Evolutionary conservation across 2,329 filamentous ascomycete species (phyloP).

Genomic region (Diaporthe nobilis): DNA sequence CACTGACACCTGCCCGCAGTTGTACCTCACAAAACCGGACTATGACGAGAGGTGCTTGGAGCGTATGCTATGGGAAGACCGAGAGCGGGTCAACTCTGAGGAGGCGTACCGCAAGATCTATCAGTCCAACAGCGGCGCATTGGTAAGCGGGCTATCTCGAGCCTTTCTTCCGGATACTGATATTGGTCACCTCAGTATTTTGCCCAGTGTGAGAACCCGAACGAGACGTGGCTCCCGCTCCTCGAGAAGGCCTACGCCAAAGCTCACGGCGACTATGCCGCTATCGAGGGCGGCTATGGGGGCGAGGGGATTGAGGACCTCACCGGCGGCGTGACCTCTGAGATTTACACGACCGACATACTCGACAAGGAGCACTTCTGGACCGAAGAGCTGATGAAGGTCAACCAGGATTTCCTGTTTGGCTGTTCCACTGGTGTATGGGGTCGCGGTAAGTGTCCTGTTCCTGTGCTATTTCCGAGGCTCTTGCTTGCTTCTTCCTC

Average conservation of each 20-base stretch:
- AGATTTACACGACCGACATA: constrained; percentile 78
- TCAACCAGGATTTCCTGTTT: constrained; percentile 85
- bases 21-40: constrained; percentile 69
- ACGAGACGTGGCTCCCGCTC: constrained; percentile 81
- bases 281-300: constrained; percentile 78
- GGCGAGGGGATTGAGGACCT: constrained; percentile 66
- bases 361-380: constrained; percentile 87
- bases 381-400: constrained; percentile 83
- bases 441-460: constrained; percentile 55
- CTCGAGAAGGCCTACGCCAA: constrained; percentile 83
- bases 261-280: constrained; percentile 79
- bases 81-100: constrained; percentile 65
- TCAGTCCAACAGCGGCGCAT: constrained; percentile 76
- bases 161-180: not conserved
- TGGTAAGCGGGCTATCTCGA: constrained; percentile 50
- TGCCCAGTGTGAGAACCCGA: constrained; percentile 76
- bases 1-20: constrained; percentile 45
- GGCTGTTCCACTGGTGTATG: constrained; percentile 77
- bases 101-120: constrained; percentile 73
- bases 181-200: constrained; percentile 64
- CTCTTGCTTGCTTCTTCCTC: not conserved
- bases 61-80: constrained; percentile 61
- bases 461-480: too few species aligned
- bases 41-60: constrained; percentile 72
- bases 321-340: constrained; percentile 78